phyloP scores from a whole-genome alignment of 78 protist species.

The Tieghemostelium lacteum region DNA sequence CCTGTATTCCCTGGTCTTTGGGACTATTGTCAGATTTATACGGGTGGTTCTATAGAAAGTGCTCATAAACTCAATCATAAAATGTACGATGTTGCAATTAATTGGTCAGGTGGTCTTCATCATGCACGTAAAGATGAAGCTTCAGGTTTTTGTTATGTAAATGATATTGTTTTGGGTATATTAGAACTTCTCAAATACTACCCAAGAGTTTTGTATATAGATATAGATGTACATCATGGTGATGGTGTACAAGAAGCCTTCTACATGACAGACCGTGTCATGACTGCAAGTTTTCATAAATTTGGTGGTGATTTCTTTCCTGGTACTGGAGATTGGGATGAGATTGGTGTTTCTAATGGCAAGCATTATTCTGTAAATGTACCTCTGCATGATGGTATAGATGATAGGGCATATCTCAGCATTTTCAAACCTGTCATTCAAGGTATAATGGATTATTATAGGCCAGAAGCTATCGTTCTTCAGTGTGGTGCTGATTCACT shows the following conservation, averaged over 20 bases:
- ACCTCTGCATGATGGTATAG: conserved; percentile 97
- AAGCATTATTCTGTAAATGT: conserved; percentile 93
- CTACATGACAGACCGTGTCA: conserved; percentile 92
- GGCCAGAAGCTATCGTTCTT: conserved; percentile 97
- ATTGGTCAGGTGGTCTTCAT: conserved; percentile 99
- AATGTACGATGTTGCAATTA: conserved; percentile 95
- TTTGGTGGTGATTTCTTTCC: conserved; percentile 94
- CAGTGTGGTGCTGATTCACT: conserved; percentile 99
- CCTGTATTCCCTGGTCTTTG: conserved; percentile 99
- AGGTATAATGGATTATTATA: conserved; percentile 84
- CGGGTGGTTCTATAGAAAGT: conserved; percentile 98
- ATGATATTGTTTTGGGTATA: conserved; percentile 98
- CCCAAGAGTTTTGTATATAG: conserved; percentile 95
- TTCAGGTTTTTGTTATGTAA: conserved; percentile 98
- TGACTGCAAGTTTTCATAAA: conserved; percentile 96
- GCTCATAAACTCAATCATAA: conserved; percentile 92
- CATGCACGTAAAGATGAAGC: conserved; percentile 98
- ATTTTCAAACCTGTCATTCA: conserved; percentile 92
- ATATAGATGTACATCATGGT: conserved; percentile 99
- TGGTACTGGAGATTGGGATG: conserved; percentile 90
- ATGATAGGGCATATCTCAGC: conserved; percentile 86
- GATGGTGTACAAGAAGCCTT: conserved; percentile 98
- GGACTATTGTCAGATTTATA: conserved; percentile 95
- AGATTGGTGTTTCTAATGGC: conserved; percentile 94
- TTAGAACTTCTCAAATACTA: conserved; percentile 95